Conservation (phyloP, 371 early-diverging fungal genomes). For the Saksenaea oblongispora region DNA sequence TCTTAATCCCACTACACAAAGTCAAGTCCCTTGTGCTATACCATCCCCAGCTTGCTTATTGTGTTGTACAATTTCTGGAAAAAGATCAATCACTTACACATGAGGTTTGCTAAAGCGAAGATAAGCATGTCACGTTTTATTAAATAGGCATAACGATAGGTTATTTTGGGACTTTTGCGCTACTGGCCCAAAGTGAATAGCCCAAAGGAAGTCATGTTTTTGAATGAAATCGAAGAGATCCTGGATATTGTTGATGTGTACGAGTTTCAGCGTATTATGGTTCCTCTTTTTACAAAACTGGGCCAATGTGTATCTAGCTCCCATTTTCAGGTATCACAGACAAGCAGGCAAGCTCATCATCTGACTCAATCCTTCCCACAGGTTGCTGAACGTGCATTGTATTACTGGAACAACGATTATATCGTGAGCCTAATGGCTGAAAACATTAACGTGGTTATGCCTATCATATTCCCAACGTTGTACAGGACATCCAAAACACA, state of each 20-base stretch:
- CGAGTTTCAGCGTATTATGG: slow-evolving; percentile 87
- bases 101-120: slow-evolving; percentile 55
- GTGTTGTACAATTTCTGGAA: slow-evolving; percentile 96
- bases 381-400: slow-evolving; percentile 94
- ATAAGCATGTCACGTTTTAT: not conserved
- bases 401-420: slow-evolving; percentile 97
- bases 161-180: slow-evolving; percentile 82
- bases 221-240: slow-evolving; percentile 96
- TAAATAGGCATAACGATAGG: slow-evolving; percentile 40
- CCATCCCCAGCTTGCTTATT: slow-evolving; percentile 96
- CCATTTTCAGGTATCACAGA: slow-evolving; percentile 85
- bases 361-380: slow-evolving; percentile 19
- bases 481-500: slow-evolving; percentile 93
- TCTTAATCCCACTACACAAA: slow-evolving; percentile 95
- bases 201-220: slow-evolving; percentile 97
- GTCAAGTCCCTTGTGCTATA: slow-evolving; percentile 89
- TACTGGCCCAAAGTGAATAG: slow-evolving; percentile 98
- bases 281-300: slow-evolving; percentile 89
- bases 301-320: slow-evolving; percentile 93
- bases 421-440: slow-evolving; percentile 91
- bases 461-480: slow-evolving; percentile 90
- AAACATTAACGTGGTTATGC: slow-evolving; percentile 85
- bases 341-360: not conserved
- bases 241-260: slow-evolving; percentile 89
- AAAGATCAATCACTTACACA: slow-evolving; percentile 90